These are phyloP conservation scores for Globisporangium nagaii DNA, from an alignment of 352 stramenopile genomes.

Conservation along the genomic window DNA sequence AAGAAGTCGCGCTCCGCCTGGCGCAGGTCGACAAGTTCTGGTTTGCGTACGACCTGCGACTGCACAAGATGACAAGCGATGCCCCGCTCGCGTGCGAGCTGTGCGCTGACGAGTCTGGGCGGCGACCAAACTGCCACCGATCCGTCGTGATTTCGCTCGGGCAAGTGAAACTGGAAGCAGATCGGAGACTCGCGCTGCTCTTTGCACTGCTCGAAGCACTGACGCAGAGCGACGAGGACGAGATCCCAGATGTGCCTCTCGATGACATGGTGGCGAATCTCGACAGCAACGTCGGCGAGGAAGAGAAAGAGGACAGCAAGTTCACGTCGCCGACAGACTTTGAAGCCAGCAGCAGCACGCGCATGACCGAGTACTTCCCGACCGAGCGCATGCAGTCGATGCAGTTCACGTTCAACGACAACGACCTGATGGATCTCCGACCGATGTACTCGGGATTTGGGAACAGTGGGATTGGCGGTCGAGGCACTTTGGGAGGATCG, in stretches of 20 bases:
- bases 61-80: conserved; percentile 40
- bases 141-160: conserved; percentile 60
- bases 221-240: conserved; percentile 31
- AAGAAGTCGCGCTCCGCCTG: conserved; percentile 82
- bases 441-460: conserved; percentile 71
- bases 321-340: conserved; percentile 13
- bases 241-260: conserved; percentile 16
- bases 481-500: conserved; percentile 19
- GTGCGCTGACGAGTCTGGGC: conserved; percentile 57
- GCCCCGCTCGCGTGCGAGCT: conserved; percentile 41
- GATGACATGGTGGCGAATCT: conserved; percentile 20
- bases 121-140: conserved; percentile 52
- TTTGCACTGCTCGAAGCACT: conserved; percentile 79
- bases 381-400: conserved; percentile 62
- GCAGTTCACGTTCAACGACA: conserved; percentile 55
- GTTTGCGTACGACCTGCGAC: conserved; percentile 66
- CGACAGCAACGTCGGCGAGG: conserved; percentile 26
- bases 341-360: conserved; percentile 14
- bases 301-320: conserved; percentile 8
- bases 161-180: conserved; percentile 83
- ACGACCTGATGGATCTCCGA: conserved; percentile 39
- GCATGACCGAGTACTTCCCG: conserved; percentile 24
- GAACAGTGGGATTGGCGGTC: conserved; percentile 12
- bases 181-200: conserved; percentile 72
- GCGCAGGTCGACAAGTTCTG: conserved; percentile 81